Conservation (phyloP, 2,329 filamentous ascomycete genomes). For the Ambrosiella cleistominuta region DNA sequence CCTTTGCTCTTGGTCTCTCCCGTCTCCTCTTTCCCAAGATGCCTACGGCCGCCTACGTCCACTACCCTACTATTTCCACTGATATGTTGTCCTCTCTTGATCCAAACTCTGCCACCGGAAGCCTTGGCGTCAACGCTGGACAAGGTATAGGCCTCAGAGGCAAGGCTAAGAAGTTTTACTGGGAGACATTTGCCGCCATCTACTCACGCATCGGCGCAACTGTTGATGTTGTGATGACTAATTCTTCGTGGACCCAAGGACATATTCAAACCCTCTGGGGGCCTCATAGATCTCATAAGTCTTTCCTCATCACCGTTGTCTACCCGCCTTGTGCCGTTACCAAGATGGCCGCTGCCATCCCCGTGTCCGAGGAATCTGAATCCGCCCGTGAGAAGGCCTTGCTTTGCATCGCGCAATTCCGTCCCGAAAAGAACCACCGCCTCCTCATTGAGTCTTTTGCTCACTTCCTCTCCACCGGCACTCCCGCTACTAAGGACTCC, state of each 20-base stretch:
- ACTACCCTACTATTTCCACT: conserved; percentile 95
- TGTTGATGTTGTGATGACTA: conserved; percentile 92
- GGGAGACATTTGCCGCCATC: conserved; percentile 63
- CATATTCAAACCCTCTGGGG: conserved; percentile 75
- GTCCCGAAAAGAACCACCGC: conserved; percentile 90
- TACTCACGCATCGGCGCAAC: conserved; percentile 72
- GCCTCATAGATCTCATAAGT: conserved; percentile 27
- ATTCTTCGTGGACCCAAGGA: conserved; percentile 80
- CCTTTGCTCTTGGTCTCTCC: conserved; percentile 68
- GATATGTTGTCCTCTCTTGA: conserved; percentile 85
- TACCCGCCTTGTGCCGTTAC: conserved; percentile 86
- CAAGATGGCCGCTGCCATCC: conserved; percentile 59
- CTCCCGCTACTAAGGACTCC: conserved; percentile 34
- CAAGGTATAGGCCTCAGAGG: conserved; percentile 58
- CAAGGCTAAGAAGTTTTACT: conserved; percentile 60
- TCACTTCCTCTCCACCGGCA: conserved; percentile 45
- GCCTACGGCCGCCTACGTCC: conserved; percentile 83
- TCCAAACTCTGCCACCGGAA: conserved; percentile 37
- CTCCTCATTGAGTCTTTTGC: conserved; percentile 75
- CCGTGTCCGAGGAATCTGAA: conserved; percentile 53
- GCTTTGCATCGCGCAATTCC: conserved; percentile 92
- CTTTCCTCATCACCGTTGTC: conserved; percentile 48
- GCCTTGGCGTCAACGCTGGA: conserved; percentile 66
- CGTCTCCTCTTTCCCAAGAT: conserved; percentile 66
- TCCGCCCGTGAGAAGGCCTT: conserved; percentile 51